These are phyloP conservation scores for Tolypocladium album DNA, from an alignment of 2,329 filamentous ascomycete genomes.

Conservation along the genomic window DNA sequence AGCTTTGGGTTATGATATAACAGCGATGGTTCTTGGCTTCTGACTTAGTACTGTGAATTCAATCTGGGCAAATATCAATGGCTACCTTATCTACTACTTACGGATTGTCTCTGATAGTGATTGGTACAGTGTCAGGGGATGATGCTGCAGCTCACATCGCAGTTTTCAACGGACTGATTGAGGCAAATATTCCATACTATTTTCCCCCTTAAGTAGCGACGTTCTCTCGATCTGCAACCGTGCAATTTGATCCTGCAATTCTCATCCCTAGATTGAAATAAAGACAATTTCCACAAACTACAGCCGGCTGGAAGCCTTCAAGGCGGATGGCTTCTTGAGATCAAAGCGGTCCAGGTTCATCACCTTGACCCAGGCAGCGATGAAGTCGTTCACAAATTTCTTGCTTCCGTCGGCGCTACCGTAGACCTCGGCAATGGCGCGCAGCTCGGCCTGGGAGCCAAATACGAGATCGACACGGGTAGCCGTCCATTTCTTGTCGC, in stretches of 20 bases:
- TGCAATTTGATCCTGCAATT: background rate
- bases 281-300: background rate
- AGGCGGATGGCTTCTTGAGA: conserved; percentile 15
- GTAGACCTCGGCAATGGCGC: conserved; percentile 61
- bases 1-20: background rate
- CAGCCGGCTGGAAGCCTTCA: conserved; percentile 8
- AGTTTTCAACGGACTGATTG: background rate
- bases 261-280: background rate
- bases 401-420: conserved; percentile 45
- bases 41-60: too few relatives aligned
- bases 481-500: conserved; percentile 56
- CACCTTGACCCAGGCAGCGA: conserved; percentile 62
- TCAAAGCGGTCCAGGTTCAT: conserved; percentile 66
- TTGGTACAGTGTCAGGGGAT: too few relatives aligned
- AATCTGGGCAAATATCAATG: too few relatives aligned
- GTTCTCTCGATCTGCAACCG: background rate
- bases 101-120: too few relatives aligned
- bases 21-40: background rate
- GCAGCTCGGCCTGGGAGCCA: conserved; percentile 63
- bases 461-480: conserved; percentile 61
- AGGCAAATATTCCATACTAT: background rate
- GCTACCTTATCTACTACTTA: too few relatives aligned
- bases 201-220: background rate
- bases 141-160: background rate
- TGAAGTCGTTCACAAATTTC: conserved; percentile 63